These are phyloP conservation scores for Lodderomyces orthopsilosis DNA, from an alignment of 1,139 yeast species.

Conservation along the genomic window DNA sequence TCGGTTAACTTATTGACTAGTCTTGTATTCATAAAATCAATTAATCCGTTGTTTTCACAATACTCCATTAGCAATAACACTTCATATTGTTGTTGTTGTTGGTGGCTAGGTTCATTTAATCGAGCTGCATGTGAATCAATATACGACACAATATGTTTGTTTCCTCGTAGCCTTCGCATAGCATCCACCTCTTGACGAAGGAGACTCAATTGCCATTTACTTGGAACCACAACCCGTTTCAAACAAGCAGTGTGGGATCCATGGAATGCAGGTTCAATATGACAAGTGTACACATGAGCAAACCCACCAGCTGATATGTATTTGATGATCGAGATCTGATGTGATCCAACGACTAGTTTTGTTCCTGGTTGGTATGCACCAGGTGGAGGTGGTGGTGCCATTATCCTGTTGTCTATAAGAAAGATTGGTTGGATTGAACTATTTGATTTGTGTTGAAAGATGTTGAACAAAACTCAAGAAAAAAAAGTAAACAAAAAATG, in stretches of 20 bases:
- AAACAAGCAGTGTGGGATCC: slow-evolving; percentile 58
- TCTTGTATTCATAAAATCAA: slow-evolving; percentile 93
- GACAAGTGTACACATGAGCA: slow-evolving; percentile 73
- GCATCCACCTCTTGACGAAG: slow-evolving; percentile 80
- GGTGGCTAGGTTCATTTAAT: slow-evolving; percentile 16
- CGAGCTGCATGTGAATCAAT: slow-evolving; percentile 96
- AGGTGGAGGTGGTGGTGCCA: slow-evolving; percentile 35
- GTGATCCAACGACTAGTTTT: slow-evolving; percentile 62
- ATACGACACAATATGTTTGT: slow-evolving; percentile 78
- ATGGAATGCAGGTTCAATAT: slow-evolving; percentile 49
- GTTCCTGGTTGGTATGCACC: slow-evolving; percentile 64
- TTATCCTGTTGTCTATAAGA: not conserved
- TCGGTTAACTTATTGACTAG: slow-evolving; percentile 78
- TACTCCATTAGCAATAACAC: slow-evolving; percentile 91
- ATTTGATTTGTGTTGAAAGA: not conserved
- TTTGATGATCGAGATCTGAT: slow-evolving; percentile 52
- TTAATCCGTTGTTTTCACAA: slow-evolving; percentile 80
- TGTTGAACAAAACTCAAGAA: not conserved
- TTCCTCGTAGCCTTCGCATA: slow-evolving; percentile 76
- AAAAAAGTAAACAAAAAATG: not conserved
- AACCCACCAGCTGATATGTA: slow-evolving; percentile 75
- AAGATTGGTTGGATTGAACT: not conserved
- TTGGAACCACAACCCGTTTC: slow-evolving; percentile 74
- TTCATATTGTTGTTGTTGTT: slow-evolving; percentile 59
- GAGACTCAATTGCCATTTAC: slow-evolving; percentile 63